phyloP scores from a whole-genome alignment of 306 rosid genomes.

The Medicago arabica region DNA sequence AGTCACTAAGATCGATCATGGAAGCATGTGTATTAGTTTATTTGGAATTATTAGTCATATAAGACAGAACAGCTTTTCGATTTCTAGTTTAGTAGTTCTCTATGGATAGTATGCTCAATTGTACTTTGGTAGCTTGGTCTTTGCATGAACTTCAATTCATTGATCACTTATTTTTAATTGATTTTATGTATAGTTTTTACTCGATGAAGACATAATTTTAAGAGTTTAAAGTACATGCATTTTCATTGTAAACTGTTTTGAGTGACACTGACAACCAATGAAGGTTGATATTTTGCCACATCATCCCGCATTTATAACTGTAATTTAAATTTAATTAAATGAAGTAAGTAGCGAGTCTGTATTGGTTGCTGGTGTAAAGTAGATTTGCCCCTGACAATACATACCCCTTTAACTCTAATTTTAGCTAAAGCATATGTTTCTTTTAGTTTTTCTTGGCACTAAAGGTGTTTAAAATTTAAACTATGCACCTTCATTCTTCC shows the following conservation, averaged over 20 bases:
- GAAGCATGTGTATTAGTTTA: not conserved
- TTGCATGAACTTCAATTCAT: constrained; percentile 3
- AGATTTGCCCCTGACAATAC: not conserved
- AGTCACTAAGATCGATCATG: not conserved
- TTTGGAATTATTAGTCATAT: not conserved
- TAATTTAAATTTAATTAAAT: not conserved
- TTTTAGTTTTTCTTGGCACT: not conserved
- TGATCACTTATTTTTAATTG: not conserved
- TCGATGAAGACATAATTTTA: not conserved
- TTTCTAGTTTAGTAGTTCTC: not conserved
- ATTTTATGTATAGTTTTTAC: not conserved
- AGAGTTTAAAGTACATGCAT: not conserved
- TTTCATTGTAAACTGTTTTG: not conserved
- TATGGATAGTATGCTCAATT: not conserved
- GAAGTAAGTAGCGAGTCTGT: not conserved
- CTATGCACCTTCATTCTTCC: not conserved
- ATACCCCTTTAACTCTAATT: not conserved
- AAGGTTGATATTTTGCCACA: not conserved
- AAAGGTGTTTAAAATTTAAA: not conserved
- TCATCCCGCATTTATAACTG: not conserved
- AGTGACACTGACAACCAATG: not conserved
- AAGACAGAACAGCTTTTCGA: not conserved
- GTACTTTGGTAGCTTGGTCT: not conserved
- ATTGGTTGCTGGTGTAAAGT: not conserved
- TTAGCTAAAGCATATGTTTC: not conserved